A percentile compares a stretch with the other conserved stretches of the same genome.
phyloP scores from a whole-genome alignment of 495 filamentous ascomycete species.

The Penicillium dipodomyicola region DNA sequence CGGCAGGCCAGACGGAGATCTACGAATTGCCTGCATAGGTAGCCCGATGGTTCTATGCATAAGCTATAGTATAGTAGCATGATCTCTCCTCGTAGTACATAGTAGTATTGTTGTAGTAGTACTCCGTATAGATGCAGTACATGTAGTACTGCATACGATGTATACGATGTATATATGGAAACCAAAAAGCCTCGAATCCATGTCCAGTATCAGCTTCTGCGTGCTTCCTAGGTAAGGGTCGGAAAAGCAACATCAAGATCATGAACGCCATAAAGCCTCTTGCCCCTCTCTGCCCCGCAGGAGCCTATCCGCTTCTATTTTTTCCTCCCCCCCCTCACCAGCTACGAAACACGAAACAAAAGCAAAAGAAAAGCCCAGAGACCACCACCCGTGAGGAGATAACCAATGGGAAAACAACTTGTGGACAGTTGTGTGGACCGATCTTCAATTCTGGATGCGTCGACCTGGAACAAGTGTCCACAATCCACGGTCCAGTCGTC shows the following conservation, averaged over 20 bases:
- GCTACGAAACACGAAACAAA: not conserved
- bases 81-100: not conserved
- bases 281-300: slow-evolving; percentile 22
- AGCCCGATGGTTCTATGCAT: too few species aligned
- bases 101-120: not conserved
- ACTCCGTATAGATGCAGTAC: not conserved
- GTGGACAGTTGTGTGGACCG: slow-evolving; percentile 17
- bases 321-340: slow-evolving; percentile 7
- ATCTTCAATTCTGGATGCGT: slow-evolving; percentile 24
- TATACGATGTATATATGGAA: not conserved
- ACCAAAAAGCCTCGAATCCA: not conserved
- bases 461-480: slow-evolving; percentile 19
- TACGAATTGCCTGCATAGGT: too few species aligned
- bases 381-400: not conserved
- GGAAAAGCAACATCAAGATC: slow-evolving; percentile 11
- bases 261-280: slow-evolving; percentile 10
- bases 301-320: slow-evolving; percentile 27
- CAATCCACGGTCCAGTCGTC: slow-evolving; percentile 4
- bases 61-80: not conserved
- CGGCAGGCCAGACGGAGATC: too few species aligned
- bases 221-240: not conserved
- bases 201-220: slow-evolving; percentile 3
- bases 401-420: slow-evolving; percentile 15
- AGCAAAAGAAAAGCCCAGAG: not conserved
- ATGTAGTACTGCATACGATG: not conserved